Evolutionary conservation across 345 rosid species (phyloP), one percentile per base, ranked within the genome.

Genomic region (Geranium rotundifolium): DNA sequence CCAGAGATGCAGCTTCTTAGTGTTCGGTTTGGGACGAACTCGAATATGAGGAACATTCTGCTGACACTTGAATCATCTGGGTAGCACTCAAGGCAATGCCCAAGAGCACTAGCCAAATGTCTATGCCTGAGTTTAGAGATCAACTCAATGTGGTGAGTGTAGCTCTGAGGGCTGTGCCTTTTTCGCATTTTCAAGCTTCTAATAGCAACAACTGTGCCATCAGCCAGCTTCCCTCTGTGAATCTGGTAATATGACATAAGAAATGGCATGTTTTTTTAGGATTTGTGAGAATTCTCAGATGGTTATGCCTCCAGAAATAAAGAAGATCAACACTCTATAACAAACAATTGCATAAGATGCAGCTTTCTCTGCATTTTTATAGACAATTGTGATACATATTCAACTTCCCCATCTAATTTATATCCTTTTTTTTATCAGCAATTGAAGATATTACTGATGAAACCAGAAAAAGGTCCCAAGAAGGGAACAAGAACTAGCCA

Each of bases 91-190:
- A 83, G 72, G 71, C 91, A 81, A 71, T 85, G 91, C 9, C 91
- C 91, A 57, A 85, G 80, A 66, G 81, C 71, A 73, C 91, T 80
- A 27, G 69, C 75, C 80, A 85, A 75, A 68, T 83, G 67, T 23
- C 46, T 57, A 41, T 85, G 88, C 58, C 86, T 79, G 65, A 85
- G 86, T 67, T 75, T 85, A 2, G 91, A 83, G 41, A 80, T 65
- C 67, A 76, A 59, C 75, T 81, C 88, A 15, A 85, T 79, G 16
- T 65, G 73, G 31, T 70, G 74, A n/a, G 72, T 79, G 10, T 70
- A 76, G 61, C 54, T 63, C 50, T 66, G 81, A n/a, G 76, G 65
- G 57, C 63, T 68, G 41, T 74, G 60, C 52, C 70, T 73, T 67
- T 76, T 81, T 74, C 58, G 68, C 80, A 69, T 69, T 65, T 61